Percentiles rank a stretch among this genome's conserved stretches.
Conservation (phyloP, 345 rosid genomes). For the Dipteronia dyeriana region DNA sequence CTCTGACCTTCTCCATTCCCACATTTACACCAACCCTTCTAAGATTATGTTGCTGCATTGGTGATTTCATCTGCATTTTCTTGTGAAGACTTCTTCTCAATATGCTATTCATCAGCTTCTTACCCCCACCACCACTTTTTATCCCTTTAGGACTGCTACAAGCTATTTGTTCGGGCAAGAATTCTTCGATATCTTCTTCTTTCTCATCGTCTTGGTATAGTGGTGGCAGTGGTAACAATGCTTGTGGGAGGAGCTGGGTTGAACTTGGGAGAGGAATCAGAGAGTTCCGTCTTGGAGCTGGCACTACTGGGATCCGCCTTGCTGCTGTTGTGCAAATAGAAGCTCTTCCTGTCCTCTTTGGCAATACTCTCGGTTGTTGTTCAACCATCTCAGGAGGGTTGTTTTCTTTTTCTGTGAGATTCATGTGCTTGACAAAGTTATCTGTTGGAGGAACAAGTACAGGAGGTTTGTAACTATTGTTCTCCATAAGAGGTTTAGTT, state of each 20-base stretch:
- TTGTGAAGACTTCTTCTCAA: constrained; percentile 76
- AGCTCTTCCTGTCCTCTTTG: constrained; percentile 73
- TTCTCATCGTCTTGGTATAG: constrained; percentile 25
- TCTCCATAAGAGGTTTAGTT: constrained; percentile 39
- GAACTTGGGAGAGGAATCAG: constrained; percentile 62
- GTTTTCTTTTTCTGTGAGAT: constrained; percentile 82
- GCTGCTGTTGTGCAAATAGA: constrained; percentile 57
- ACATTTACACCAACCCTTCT: constrained; percentile 82
- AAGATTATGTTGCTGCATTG: constrained; percentile 56
- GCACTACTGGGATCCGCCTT: constrained; percentile 36
- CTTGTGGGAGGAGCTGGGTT: constrained; percentile 25
- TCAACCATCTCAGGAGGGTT: constrained; percentile 71
- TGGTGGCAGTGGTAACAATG: constrained; percentile 32
- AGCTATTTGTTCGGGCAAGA: constrained; percentile 46
- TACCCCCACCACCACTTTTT: constrained; percentile 49
- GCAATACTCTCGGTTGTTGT: constrained; percentile 47
- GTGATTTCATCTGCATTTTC: constrained; percentile 56
- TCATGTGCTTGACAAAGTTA: constrained; percentile 37
- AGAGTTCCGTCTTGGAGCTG: constrained; percentile 77
- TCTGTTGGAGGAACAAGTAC: constrained; percentile 36
- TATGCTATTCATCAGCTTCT: constrained; percentile 54
- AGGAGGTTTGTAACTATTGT: constrained; percentile 41
- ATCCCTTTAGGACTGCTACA: constrained; percentile 57
- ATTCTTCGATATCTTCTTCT: constrained; percentile 49
- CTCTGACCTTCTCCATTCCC: constrained; percentile 79